Percentiles rank a stretch among this genome's conserved stretches.
phyloP scores from a whole-genome alignment of 2,329 filamentous ascomycete genomes.

The Drechslerella stenobrocha region DNA sequence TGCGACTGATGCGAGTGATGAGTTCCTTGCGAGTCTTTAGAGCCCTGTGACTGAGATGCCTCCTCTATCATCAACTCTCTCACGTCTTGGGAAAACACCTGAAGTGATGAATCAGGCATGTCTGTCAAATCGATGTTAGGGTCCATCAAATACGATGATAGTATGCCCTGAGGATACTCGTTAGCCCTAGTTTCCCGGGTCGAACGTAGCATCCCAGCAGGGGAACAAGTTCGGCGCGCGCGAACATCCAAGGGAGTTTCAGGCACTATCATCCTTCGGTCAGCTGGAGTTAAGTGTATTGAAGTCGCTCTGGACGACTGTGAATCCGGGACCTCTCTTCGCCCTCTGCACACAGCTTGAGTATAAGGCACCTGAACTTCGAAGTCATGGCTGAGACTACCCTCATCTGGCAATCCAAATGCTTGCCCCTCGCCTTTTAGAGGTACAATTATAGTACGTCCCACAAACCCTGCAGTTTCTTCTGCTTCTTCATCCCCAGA shows the following conservation, averaged over 20 bases:
- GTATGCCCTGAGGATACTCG: neutral
- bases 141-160: neutral
- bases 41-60: conserved; percentile 25
- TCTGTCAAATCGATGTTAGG: conserved; percentile 7
- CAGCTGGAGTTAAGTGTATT: conserved; percentile 4
- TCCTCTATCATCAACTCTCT: conserved; percentile 25
- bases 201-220: neutral
- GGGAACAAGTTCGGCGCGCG: neutral
- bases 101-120: conserved; percentile 38
- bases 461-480: neutral
- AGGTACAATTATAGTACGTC: neutral
- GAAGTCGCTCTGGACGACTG: conserved; percentile 27
- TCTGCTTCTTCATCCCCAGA: neutral
- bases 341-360: conserved; percentile 9
- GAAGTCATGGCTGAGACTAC: neutral
- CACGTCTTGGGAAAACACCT: conserved; percentile 37
- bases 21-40: conserved; percentile 22
- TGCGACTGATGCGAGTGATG: conserved; percentile 15
- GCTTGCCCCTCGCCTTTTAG: neutral
- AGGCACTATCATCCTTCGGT: conserved; percentile 18
- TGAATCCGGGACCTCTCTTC: conserved; percentile 33
- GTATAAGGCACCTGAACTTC: conserved; percentile 31
- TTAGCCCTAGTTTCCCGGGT: neutral
- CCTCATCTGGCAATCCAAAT: conserved; percentile 12
- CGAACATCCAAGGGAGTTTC: conserved; percentile 28